These are phyloP conservation scores for Scortechinia acanthostroma DNA, from an alignment of 2,329 filamentous ascomycete species.

Conservation along the genomic window DNA sequence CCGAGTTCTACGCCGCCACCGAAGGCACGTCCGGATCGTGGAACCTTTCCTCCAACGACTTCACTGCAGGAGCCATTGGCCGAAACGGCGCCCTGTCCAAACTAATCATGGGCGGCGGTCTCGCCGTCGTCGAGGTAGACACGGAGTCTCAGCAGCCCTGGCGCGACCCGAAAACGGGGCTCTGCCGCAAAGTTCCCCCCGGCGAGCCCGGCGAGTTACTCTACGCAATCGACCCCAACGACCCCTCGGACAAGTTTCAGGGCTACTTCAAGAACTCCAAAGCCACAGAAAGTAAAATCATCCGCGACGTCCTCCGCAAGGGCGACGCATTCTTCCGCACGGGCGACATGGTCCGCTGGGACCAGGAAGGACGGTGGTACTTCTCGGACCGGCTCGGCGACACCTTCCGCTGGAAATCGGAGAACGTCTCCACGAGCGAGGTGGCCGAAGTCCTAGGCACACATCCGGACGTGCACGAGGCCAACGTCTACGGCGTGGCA, in stretches of 20 bases:
- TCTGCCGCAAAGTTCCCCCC: constrained; percentile 49
- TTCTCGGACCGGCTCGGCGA: constrained; percentile 68
- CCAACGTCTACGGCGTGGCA: constrained; percentile 64
- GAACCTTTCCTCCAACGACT: constrained; percentile 70
- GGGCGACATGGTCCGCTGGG: constrained; percentile 58
- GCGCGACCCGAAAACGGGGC: constrained; percentile 62
- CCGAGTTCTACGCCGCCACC: constrained; percentile 76
- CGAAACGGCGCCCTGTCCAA: constrained; percentile 58
- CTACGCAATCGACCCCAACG: constrained; percentile 57
- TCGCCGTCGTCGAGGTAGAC: constrained; percentile 65
- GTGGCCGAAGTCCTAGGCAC: constrained; percentile 56
- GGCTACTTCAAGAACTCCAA: constrained; percentile 70
- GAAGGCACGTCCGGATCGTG: constrained; percentile 65
- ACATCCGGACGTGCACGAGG: constrained; percentile 51
- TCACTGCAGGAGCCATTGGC: constrained; percentile 71
- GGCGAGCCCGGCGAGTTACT: constrained; percentile 72
- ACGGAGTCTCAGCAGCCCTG: constrained; percentile 60
- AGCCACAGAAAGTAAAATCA: constrained; percentile 61
- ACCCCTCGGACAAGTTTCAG: constrained; percentile 63
- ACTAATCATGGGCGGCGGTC: constrained; percentile 37
- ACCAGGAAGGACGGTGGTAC: constrained; percentile 58
- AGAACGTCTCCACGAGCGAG: constrained; percentile 62
- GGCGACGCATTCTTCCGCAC: constrained; percentile 65
- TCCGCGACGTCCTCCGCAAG: constrained; percentile 55
- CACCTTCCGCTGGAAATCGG: constrained; percentile 70